phyloP scores from a whole-genome alignment of 2,329 filamentous ascomycete genomes.

The Calonectria fujianensis region DNA sequence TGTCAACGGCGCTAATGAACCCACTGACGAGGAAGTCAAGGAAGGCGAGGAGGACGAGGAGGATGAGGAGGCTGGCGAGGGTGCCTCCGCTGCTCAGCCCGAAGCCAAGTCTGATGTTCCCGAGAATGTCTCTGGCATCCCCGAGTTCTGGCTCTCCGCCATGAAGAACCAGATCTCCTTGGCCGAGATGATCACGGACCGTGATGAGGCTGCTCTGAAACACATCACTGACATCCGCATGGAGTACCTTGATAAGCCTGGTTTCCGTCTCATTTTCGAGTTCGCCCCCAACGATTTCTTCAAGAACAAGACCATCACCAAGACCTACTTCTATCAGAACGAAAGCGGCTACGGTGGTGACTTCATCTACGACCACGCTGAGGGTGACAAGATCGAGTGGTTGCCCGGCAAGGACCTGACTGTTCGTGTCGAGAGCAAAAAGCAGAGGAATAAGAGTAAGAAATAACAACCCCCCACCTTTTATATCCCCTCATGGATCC shows the following conservation, averaged over 20 bases:
- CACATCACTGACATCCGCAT: constrained; percentile 94
- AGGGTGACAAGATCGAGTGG: constrained; percentile 99
- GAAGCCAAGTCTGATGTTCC: constrained; percentile 76
- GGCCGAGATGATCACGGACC: constrained; percentile 98
- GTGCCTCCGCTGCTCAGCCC: constrained; percentile 72
- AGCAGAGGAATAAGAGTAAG: constrained; percentile 99
- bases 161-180: constrained; percentile 99
- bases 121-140: constrained; percentile 84
- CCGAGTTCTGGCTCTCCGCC: constrained; percentile 99
- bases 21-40: constrained; percentile 89
- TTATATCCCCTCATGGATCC: neutral
- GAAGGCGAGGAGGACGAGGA: constrained; percentile 88
- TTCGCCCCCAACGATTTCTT: constrained; percentile 97
- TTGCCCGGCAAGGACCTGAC: constrained; percentile 95
- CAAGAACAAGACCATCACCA: constrained; percentile 96
- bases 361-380: constrained; percentile 99
- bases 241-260: constrained; percentile 99
- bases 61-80: constrained; percentile 82
- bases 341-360: constrained; percentile 99
- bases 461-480: neutral
- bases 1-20: constrained; percentile 90
- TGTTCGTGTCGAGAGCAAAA: constrained; percentile 97
- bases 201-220: constrained; percentile 95
- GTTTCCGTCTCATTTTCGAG: constrained; percentile 98
- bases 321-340: constrained; percentile 99